Percentiles rank a stretch among this genome's conserved stretches.
Evolutionary conservation across 768 basidiomycete genomes (phyloP).

Genomic region (Kwoniella pini): DNA sequence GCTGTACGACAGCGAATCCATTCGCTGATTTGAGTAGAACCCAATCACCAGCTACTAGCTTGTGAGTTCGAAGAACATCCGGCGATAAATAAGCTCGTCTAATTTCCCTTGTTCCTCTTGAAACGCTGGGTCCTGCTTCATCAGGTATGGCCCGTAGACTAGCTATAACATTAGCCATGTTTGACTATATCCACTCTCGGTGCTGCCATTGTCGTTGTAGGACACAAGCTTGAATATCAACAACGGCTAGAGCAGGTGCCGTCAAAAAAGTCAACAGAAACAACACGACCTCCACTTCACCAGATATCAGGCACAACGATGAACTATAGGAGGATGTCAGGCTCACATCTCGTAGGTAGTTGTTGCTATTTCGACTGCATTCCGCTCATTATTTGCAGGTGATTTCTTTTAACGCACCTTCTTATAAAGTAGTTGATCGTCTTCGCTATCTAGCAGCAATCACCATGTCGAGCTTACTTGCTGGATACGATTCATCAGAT

Average conservation of each 20-base stretch:
- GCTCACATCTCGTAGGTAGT: too few relatives aligned
- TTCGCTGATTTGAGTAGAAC: conserved; percentile 26
- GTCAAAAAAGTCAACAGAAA: background rate
- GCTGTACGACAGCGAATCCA: conserved; percentile 23
- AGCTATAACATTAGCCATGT: background rate
- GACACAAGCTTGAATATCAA: too few relatives aligned
- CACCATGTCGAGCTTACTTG: conserved; percentile 44
- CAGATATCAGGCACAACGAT: conserved; percentile 18
- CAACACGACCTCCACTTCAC: background rate
- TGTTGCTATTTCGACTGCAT: too few relatives aligned
- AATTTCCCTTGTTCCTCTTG: conserved; percentile 5
- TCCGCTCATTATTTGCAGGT: background rate
- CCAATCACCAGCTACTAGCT: conserved; percentile 51
- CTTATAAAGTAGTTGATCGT: too few relatives aligned
- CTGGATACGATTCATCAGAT: conserved; percentile 53
- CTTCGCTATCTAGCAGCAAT: background rate
- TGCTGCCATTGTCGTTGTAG: background rate
- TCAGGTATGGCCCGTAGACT: background rate
- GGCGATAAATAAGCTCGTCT: conserved; percentile 40
- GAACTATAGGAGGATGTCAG: background rate
- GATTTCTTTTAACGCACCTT: background rate
- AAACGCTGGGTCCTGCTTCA: conserved; percentile 12
- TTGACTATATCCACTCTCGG: background rate
- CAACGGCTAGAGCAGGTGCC: background rate
- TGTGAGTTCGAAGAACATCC: conserved; percentile 36